Evolutionary conservation across 139 green algal species (phyloP).

Genomic region (Chlorella ohadii): DNA sequence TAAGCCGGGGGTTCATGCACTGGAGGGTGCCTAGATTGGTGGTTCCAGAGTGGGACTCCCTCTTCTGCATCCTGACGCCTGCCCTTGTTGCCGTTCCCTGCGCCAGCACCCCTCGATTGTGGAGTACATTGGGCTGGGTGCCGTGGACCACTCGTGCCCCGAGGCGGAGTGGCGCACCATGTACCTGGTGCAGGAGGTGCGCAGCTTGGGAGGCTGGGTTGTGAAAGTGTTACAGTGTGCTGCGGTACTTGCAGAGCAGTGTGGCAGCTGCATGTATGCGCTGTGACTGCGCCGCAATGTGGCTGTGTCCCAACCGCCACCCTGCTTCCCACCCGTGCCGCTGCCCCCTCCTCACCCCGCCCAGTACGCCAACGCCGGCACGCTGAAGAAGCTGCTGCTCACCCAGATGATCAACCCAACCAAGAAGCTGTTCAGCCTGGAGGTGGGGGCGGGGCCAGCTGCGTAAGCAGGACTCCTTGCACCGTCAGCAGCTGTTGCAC

Average conservation of each 20-base stretch:
- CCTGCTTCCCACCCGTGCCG: background rate
- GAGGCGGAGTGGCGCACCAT: constrained; percentile 32
- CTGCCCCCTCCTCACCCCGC: background rate
- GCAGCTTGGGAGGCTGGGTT: background rate
- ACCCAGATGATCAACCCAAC: constrained; percentile 4
- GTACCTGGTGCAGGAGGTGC: constrained; percentile 28
- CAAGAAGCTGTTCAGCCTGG: constrained; percentile 13
- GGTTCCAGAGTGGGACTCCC: too few relatives aligned
- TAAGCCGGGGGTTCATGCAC: too few relatives aligned
- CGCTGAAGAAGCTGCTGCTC: background rate
- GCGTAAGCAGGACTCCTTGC: too few relatives aligned
- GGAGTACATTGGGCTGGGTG: constrained; percentile 20
- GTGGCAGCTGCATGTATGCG: background rate
- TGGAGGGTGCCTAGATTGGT: too few relatives aligned
- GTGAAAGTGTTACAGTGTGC: too few relatives aligned
- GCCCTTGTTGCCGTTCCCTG: too few relatives aligned
- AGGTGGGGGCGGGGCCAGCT: too few relatives aligned
- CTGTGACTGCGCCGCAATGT: too few relatives aligned
- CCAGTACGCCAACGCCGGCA: constrained; percentile 2
- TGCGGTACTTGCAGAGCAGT: too few relatives aligned
- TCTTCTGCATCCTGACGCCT: too few relatives aligned
- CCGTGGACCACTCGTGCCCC: background rate
- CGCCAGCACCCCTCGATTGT: background rate
- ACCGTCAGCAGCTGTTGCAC: too few relatives aligned
- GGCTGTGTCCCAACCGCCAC: background rate